phyloP scores from a whole-genome alignment of 2,329 filamentous ascomycete genomes.

The Byssochlamys sp. region DNA sequence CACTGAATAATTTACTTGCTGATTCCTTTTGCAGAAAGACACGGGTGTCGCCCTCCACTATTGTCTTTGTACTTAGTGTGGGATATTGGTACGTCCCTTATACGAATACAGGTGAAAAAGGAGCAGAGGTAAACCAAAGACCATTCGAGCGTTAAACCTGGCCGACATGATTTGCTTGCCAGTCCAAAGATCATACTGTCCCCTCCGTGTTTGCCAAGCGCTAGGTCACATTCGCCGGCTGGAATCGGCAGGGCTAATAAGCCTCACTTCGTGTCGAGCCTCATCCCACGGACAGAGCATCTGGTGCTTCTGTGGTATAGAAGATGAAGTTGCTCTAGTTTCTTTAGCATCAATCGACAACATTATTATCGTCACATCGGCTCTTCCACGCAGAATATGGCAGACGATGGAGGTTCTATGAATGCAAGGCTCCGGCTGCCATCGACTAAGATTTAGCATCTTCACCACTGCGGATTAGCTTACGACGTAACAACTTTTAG shows the following conservation, averaged over 20 bases:
- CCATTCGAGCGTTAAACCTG: too few species aligned
- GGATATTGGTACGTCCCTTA: too few species aligned
- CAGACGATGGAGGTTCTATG: not conserved
- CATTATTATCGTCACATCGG: not conserved
- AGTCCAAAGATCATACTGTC: not conserved
- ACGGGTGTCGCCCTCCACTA: too few species aligned
- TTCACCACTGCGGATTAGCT: not conserved
- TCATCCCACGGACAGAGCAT: not conserved
- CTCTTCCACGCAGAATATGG: not conserved
- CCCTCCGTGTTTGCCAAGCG: not conserved
- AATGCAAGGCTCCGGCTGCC: not conserved
- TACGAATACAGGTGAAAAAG: too few species aligned
- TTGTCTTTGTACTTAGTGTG: too few species aligned
- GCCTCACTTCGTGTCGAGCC: not conserved
- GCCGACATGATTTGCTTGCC: too few species aligned
- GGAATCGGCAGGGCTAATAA: not conserved
- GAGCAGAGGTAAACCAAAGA: too few species aligned
- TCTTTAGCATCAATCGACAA: not conserved
- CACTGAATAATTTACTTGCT: too few species aligned
- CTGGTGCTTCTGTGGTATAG: not conserved
- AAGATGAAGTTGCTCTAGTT: not conserved
- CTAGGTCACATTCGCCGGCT: not conserved
- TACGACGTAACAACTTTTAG: not conserved
- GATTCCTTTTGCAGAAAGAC: too few species aligned
- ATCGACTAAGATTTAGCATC: not conserved